phyloP scores from a whole-genome alignment of 306 rosid species.

The Neltuma alba region DNA sequence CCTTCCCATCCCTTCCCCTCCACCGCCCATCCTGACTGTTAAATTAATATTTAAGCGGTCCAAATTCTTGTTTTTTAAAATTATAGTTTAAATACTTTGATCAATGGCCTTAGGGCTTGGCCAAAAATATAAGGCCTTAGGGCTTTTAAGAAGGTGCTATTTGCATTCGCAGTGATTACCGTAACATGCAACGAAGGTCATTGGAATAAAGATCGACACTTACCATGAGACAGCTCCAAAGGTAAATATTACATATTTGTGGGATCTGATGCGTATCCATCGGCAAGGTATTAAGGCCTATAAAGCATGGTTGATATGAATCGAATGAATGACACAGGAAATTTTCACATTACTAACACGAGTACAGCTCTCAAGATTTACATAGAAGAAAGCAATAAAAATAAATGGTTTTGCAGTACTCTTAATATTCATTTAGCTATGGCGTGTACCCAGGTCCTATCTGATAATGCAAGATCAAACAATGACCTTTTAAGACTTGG shows the following conservation, averaged over 20 bases:
- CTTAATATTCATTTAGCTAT: conserved; percentile 47
- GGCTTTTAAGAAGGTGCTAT: background rate
- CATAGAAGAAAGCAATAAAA: conserved; percentile 54
- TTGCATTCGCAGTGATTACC: background rate
- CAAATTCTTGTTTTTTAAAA: no score
- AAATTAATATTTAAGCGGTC: no score
- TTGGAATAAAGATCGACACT: background rate
- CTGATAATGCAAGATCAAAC: conserved; percentile 30
- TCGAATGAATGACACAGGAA: conserved; percentile 27
- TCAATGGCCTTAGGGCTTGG: no score
- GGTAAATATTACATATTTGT: background rate
- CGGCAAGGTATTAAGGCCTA: background rate
- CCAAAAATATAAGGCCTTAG: no score
- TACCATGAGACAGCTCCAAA: background rate
- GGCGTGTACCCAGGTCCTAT: conserved; percentile 38
- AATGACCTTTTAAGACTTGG: conserved; percentile 17
- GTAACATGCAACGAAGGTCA: background rate
- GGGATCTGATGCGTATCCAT: background rate
- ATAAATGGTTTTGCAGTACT: conserved; percentile 46
- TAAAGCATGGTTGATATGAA: conserved; percentile 12
- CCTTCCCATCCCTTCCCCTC: no score
- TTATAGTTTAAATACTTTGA: no score
- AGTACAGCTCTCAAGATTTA: conserved; percentile 54
- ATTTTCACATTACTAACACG: conserved; percentile 41
- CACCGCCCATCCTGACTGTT: no score